Percentiles rank a stretch among this genome's conserved stretches.
These are phyloP conservation scores for Podosphaera xanthii DNA, from an alignment of 2,329 filamentous ascomycete species.

Conservation along the genomic window DNA sequence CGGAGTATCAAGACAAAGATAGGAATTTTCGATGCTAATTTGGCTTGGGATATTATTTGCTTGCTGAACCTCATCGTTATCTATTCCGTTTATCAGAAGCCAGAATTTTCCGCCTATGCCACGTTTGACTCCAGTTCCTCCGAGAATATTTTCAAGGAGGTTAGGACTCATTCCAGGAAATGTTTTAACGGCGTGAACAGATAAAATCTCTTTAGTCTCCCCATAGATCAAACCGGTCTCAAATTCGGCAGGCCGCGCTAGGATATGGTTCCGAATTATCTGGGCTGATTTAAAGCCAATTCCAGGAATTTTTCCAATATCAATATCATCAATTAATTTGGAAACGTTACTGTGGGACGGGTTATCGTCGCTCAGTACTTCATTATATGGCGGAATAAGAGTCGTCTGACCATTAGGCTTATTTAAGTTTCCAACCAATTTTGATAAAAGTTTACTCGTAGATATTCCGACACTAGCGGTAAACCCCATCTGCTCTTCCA, in stretches of 20 bases:
- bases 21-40: constrained; percentile 90
- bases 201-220: constrained; percentile 31
- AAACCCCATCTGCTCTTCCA: constrained; percentile 60
- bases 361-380: constrained; percentile 7
- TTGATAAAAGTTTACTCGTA: constrained; percentile 68
- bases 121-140: constrained; percentile 44
- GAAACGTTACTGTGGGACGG: constrained; percentile 26
- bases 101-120: constrained; percentile 54
- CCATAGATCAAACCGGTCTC: constrained; percentile 24
- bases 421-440: constrained; percentile 61
- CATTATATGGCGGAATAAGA: constrained; percentile 39
- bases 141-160: constrained; percentile 43
- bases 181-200: constrained; percentile 39
- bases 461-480: constrained; percentile 75
- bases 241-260: constrained; percentile 21
- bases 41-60: constrained; percentile 55
- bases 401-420: constrained; percentile 81
- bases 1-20: constrained; percentile 43
- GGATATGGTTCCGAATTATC: constrained; percentile 37
- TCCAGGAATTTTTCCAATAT: constrained; percentile 62
- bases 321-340: constrained; percentile 51
- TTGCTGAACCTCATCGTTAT: constrained; percentile 48
- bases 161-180: constrained; percentile 39
- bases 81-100: constrained; percentile 60
- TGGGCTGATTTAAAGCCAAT: constrained; percentile 63